These are phyloP conservation scores for Usnea hakonensis DNA, from an alignment of 495 filamentous ascomycete genomes.

Conservation along the genomic window DNA sequence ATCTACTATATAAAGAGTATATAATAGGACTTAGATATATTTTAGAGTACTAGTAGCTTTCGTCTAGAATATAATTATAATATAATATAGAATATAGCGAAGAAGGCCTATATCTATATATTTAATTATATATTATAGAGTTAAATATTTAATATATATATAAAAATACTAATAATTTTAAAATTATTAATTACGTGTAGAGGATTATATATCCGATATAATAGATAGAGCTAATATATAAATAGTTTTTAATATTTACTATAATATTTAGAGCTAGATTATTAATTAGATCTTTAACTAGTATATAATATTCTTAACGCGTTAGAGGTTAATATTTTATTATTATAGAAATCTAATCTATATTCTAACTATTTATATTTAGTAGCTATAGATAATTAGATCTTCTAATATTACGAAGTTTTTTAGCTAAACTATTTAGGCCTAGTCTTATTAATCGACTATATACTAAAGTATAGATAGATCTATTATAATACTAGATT, in stretches of 20 bases:
- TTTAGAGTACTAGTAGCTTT: not conserved
- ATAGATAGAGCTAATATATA: too few relatives aligned
- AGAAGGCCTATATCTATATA: constrained; percentile 1
- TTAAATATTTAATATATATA: constrained; percentile 6
- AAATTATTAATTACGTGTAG: not conserved
- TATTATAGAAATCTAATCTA: not conserved
- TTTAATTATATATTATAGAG: not conserved
- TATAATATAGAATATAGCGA: not conserved
- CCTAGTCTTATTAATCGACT: not conserved
- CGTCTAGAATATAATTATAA: not conserved
- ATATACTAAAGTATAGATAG: constrained; percentile 4
- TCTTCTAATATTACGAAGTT: constrained; percentile 2
- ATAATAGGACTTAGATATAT: not conserved
- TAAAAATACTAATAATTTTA: not conserved
- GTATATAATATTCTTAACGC: not conserved
- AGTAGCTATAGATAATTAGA: constrained; percentile 6
- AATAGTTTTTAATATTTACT: not conserved
- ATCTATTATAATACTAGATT: not conserved
- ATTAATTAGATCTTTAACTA: not conserved
- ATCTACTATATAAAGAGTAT: too few relatives aligned
- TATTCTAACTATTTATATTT: constrained; percentile 5
- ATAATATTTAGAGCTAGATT: not conserved
- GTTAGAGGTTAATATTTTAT: not conserved
- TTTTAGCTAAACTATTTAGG: not conserved
- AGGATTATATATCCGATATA: too few relatives aligned